phyloP scores from a whole-genome alignment of 202 grass and related monocot species.

The Thinopyrum obtusiflorum region DNA sequence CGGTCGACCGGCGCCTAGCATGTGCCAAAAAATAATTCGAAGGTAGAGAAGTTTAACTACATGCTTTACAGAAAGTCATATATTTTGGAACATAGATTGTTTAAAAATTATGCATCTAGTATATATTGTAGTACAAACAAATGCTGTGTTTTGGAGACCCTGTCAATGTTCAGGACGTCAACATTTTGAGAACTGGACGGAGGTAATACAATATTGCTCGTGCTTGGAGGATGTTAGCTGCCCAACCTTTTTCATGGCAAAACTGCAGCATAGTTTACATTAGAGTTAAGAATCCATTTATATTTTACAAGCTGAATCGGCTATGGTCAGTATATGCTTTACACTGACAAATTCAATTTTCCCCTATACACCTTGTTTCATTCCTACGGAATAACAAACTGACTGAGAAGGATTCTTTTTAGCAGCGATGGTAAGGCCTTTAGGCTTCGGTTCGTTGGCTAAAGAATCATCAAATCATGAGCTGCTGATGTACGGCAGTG shows the following conservation, averaged over 20 bases:
- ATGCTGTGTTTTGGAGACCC: background rate
- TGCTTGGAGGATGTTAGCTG: slow-evolving; percentile 8
- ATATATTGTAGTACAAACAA: background rate
- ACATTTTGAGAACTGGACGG: background rate
- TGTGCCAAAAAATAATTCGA: no score
- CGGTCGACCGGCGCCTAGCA: no score
- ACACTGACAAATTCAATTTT: slow-evolving; percentile 32
- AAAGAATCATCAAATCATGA: slow-evolving; percentile 21
- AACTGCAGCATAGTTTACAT: slow-evolving; percentile 39
- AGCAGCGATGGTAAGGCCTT: background rate
- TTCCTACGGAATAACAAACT: slow-evolving; percentile 12
- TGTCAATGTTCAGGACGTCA: background rate
- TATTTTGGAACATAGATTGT: no score
- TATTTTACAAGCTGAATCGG: slow-evolving; percentile 44
- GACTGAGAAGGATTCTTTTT: background rate
- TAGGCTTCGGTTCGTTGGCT: background rate
- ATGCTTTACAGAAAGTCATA: no score
- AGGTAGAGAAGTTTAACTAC: no score
- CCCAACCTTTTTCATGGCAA: slow-evolving; percentile 29
- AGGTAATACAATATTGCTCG: background rate
- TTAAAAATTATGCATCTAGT: no score
- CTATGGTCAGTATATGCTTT: slow-evolving; percentile 42
- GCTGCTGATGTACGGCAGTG: slow-evolving; percentile 16
- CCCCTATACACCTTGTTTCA: slow-evolving; percentile 33
- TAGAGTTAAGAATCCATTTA: slow-evolving; percentile 19